These are phyloP conservation scores for Trapa bicornis DNA, from an alignment of 345 rosid species.

Conservation along the genomic window DNA sequence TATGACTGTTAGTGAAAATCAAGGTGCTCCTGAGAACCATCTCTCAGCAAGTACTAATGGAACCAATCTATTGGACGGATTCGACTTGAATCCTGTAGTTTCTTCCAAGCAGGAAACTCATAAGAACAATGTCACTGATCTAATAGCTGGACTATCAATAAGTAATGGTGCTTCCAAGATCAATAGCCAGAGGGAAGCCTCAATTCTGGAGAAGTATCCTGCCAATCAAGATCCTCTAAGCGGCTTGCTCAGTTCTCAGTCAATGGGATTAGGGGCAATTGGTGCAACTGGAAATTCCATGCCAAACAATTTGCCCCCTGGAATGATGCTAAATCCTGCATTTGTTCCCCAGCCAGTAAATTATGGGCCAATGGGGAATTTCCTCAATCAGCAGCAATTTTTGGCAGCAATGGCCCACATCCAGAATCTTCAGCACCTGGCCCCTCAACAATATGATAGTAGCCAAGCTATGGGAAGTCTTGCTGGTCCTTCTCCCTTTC, in stretches of 20 bases:
- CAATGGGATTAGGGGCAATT: constrained; percentile 1
- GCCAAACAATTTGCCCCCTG: constrained; percentile 51
- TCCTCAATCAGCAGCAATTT: constrained; percentile 70
- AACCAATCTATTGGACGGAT: constrained; percentile 53
- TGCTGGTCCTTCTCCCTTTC: constrained; percentile 42
- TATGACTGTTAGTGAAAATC: constrained; percentile 50
- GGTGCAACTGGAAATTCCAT: constrained; percentile 21
- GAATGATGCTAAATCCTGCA: constrained; percentile 53
- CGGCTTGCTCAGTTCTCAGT: constrained; percentile 12
- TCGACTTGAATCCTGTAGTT: constrained; percentile 33
- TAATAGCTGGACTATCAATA: constrained; percentile 61
- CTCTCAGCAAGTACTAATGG: constrained; percentile 14
- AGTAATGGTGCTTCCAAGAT: constrained; percentile 23
- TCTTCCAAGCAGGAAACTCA: constrained; percentile 27
- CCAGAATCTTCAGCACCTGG: constrained; percentile 56
- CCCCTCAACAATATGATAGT: constrained; percentile 34
- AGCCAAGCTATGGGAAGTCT: constrained; percentile 24
- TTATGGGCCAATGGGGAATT: constrained; percentile 56
- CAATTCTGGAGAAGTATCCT: constrained; percentile 26
- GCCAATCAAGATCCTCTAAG: constrained; percentile 34
- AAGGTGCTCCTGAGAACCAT: constrained; percentile 26
- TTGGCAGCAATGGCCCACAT: constrained; percentile 67
- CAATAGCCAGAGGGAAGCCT: constrained; percentile 26
- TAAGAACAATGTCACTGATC: constrained; percentile 33
- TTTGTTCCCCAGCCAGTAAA: constrained; percentile 44